Percentiles rank a stretch among this genome's conserved stretches.
Evolutionary conservation across 2,329 filamentous ascomycete genomes (phyloP).

Genomic region (Magnaporthiopsis rhizophila): DNA sequence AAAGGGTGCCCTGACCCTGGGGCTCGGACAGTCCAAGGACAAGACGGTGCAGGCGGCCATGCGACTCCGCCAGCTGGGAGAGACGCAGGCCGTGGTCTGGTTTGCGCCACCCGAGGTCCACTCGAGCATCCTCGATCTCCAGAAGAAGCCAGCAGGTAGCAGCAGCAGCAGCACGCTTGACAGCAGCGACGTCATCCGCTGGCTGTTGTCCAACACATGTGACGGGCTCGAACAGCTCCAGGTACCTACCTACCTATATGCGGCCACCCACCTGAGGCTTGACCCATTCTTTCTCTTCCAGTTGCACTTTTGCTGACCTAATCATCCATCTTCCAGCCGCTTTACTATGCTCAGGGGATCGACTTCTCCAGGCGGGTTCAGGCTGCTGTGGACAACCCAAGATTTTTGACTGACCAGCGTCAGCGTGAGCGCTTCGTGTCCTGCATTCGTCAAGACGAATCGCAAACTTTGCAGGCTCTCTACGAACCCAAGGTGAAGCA

Average conservation of each 20-base stretch:
- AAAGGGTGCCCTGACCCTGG: conserved; percentile 46
- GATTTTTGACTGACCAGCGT: conserved; percentile 27
- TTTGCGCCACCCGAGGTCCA: conserved; percentile 53
- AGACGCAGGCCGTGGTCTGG: conserved; percentile 47
- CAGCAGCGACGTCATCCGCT: conserved; percentile 36
- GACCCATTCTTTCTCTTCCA: background rate
- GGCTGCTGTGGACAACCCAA: conserved; percentile 32
- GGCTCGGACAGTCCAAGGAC: conserved; percentile 50
- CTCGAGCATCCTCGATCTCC: conserved; percentile 47
- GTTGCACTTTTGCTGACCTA: background rate
- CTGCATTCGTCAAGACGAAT: conserved; percentile 42
- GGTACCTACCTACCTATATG: background rate
- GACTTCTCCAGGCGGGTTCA: conserved; percentile 53
- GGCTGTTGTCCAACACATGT: conserved; percentile 60
- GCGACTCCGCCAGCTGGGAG: conserved; percentile 50
- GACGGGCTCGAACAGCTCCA: conserved; percentile 47
- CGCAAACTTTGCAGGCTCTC: conserved; percentile 48
- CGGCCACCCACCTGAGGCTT: background rate
- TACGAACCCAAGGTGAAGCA: conserved; percentile 32
- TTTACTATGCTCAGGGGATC: conserved; percentile 52
- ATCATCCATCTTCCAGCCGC: conserved; percentile 22
- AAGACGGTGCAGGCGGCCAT: conserved; percentile 58
- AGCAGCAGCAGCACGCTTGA: conserved; percentile 20
- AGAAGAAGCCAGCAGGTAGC: conserved; percentile 17
- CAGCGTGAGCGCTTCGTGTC: conserved; percentile 33